Evolutionary conservation across 306 rosid genomes (phyloP).

Genomic region (Canavalia ensiformis): DNA sequence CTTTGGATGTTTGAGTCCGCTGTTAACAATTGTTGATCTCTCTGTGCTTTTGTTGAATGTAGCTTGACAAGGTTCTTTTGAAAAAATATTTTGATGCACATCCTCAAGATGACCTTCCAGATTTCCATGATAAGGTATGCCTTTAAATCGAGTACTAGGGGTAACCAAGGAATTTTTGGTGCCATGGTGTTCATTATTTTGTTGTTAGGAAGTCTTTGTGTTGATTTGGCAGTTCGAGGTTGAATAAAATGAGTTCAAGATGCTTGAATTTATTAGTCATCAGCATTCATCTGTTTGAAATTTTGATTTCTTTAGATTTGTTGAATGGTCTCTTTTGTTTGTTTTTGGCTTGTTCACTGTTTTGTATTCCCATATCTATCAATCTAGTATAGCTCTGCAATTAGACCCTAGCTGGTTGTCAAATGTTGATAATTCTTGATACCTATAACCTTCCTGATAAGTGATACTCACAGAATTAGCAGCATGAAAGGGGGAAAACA

Average conservation of each 20-base stretch:
- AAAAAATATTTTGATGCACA: slow-evolving; percentile 71
- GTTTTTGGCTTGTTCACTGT: too few species aligned
- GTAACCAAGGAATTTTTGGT: background rate
- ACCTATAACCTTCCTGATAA: too few species aligned
- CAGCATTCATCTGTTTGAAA: too few species aligned
- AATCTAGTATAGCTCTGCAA: too few species aligned
- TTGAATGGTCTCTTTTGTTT: too few species aligned
- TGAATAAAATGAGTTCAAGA: background rate
- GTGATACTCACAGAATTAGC: too few species aligned
- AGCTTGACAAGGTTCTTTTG: slow-evolving; percentile 86
- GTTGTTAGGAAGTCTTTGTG: background rate
- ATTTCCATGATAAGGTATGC: slow-evolving; percentile 84
- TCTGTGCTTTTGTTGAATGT: slow-evolving; percentile 44
- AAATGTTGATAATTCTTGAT: too few species aligned
- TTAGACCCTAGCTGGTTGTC: too few species aligned
- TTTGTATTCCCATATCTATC: too few species aligned
- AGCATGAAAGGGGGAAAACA: too few species aligned
- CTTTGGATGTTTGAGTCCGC: slow-evolving; percentile 36
- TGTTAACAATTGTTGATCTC: slow-evolving; percentile 41
- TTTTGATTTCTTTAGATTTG: too few species aligned
- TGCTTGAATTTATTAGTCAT: too few species aligned
- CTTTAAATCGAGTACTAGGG: slow-evolving; percentile 27
- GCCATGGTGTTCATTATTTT: slow-evolving; percentile 7
- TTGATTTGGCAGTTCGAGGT: background rate
- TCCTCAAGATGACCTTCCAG: slow-evolving; percentile 70